These are phyloP conservation scores for Teratosphaeria nubilosa DNA, from an alignment of 2,329 filamentous ascomycete species.

Conservation along the genomic window DNA sequence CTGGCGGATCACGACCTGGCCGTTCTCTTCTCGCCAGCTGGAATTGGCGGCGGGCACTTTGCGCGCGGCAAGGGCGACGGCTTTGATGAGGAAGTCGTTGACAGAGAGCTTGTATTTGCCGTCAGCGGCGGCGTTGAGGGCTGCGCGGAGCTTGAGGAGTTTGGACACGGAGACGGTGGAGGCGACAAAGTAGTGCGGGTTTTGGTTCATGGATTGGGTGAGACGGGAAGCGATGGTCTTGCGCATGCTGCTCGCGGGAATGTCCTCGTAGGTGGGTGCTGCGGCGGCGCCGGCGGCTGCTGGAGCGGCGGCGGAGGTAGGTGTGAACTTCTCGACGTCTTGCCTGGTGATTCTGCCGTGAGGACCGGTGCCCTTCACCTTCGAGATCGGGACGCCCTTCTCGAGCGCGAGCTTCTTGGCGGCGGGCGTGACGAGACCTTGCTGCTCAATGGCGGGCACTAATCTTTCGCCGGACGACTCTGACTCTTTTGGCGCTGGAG, in stretches of 20 bases:
- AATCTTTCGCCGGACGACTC: slow-evolving; percentile 65
- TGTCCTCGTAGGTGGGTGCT: slow-evolving; percentile 68
- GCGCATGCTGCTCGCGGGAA: slow-evolving; percentile 82
- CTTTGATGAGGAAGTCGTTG: slow-evolving; percentile 99
- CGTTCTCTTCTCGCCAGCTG: slow-evolving; percentile 74
- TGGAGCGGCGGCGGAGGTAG: slow-evolving; percentile 40
- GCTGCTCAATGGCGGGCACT: slow-evolving; percentile 73
- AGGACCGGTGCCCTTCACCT: slow-evolving; percentile 77
- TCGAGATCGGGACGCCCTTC: slow-evolving; percentile 65
- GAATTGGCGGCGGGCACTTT: slow-evolving; percentile 96
- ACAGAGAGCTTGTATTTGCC: slow-evolving; percentile 99
- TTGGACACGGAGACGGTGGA: slow-evolving; percentile 85
- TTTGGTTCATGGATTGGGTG: slow-evolving; percentile 78
- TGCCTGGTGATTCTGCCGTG: slow-evolving; percentile 82
- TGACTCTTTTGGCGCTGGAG: slow-evolving; percentile 56
- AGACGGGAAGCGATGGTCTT: slow-evolving; percentile 94
- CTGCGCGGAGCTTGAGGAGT: slow-evolving; percentile 89
- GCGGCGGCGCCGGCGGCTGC: slow-evolving; percentile 41
- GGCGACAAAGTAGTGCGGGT: slow-evolving; percentile 97
- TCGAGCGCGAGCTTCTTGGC: slow-evolving; percentile 77
- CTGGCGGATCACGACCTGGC: slow-evolving; percentile 72
- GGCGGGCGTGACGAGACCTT: slow-evolving; percentile 60
- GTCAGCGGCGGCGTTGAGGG: slow-evolving; percentile 77
- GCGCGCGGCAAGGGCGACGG: slow-evolving; percentile 73
- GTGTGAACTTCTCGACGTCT: slow-evolving; percentile 73